These are phyloP conservation scores for Saccharomycopsis malanga DNA, from an alignment of 805 yeast species.

Conservation along the genomic window DNA sequence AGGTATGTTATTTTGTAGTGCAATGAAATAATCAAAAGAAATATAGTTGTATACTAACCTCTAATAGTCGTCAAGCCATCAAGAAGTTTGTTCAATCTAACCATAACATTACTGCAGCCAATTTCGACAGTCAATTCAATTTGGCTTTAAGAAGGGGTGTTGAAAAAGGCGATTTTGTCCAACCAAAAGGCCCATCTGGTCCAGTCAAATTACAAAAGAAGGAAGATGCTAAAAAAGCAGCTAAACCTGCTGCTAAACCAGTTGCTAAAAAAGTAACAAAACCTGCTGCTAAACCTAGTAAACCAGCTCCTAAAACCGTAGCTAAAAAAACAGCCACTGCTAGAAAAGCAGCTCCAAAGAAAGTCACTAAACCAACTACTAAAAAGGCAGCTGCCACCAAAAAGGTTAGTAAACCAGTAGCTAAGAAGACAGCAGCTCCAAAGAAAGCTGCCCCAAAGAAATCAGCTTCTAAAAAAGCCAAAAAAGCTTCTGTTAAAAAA, in stretches of 20 bases:
- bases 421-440: constrained; percentile 28
- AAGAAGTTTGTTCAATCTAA: constrained; percentile 72
- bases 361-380: constrained; percentile 24
- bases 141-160: constrained; percentile 77
- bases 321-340: constrained; percentile 22
- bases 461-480: constrained; percentile 20
- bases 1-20: constrained; percentile 46
- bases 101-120: constrained; percentile 49
- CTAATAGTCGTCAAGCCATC: constrained; percentile 65
- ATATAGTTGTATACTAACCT: constrained; percentile 29
- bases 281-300: constrained; percentile 25
- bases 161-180: constrained; percentile 63
- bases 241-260: constrained; percentile 26
- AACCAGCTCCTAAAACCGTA: constrained; percentile 30
- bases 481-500: constrained; percentile 27
- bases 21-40: constrained; percentile 76
- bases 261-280: constrained; percentile 23
- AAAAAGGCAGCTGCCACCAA: constrained; percentile 19
- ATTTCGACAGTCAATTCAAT: constrained; percentile 72
- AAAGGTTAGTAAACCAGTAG: constrained; percentile 13
- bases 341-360: constrained; percentile 22
- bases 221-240: constrained; percentile 32
- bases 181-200: constrained; percentile 89
- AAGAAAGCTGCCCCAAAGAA: constrained; percentile 26
- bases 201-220: constrained; percentile 54